Conservation (phyloP, 2,329 filamentous ascomycete species). For the Pyrenochaeta sp. region DNA sequence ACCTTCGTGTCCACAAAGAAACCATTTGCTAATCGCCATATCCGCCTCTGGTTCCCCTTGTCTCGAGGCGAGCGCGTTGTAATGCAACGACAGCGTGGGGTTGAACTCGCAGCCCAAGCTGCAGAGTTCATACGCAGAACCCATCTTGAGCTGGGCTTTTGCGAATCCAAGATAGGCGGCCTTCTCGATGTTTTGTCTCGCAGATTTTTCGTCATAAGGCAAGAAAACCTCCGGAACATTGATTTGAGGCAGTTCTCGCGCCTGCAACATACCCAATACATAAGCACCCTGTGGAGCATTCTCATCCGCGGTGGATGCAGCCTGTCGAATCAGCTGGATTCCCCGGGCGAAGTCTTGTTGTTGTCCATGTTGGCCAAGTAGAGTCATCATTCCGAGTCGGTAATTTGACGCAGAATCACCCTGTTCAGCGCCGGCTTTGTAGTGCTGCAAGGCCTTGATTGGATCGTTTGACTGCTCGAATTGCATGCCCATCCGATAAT, state of each 20-base stretch:
- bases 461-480: constrained; percentile 96
- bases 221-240: constrained; percentile 76
- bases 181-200: constrained; percentile 92
- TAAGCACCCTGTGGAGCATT: constrained; percentile 97
- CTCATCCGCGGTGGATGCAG: constrained; percentile 89
- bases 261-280: constrained; percentile 92
- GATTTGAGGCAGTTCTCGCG: constrained; percentile 90
- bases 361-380: constrained; percentile 93
- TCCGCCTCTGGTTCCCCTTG: constrained; percentile 95
- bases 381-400: constrained; percentile 94
- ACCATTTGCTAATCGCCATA: constrained; percentile 98
- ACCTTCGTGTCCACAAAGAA: constrained; percentile 91
- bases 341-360: constrained; percentile 80
- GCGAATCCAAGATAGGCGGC: constrained; percentile 95
- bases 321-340: constrained; percentile 81
- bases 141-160: constrained; percentile 97
- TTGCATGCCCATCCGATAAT: constrained; percentile 98
- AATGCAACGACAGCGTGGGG: constrained; percentile 89
- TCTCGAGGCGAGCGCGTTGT: constrained; percentile 90
- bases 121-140: constrained; percentile 91
- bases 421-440: constrained; percentile 79
- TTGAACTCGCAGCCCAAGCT: constrained; percentile 95
- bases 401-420: constrained; percentile 89
- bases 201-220: constrained; percentile 73
- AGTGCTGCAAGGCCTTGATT: constrained; percentile 89